phyloP scores from a whole-genome alignment of 352 stramenopile species.

The Albugo laibachii region DNA sequence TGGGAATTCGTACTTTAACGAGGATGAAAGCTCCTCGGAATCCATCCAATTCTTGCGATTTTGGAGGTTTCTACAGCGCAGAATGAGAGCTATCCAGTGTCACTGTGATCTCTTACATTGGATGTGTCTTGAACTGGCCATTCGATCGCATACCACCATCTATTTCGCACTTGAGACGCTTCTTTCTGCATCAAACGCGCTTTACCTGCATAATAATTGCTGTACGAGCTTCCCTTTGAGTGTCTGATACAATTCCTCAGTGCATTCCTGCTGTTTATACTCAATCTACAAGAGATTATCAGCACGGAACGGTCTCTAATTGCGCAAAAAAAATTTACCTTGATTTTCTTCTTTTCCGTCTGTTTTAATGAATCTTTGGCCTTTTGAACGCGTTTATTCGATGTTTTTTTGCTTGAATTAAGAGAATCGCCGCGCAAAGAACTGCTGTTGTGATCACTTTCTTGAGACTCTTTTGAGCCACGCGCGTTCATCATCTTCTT shows the following conservation, averaged over 20 bases:
- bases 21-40: conserved; percentile 62
- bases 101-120: no score
- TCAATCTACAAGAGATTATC: conserved; percentile 22
- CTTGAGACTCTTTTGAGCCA: not conserved
- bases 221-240: conserved; percentile 57
- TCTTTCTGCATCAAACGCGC: conserved; percentile 1
- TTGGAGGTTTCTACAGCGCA: conserved; percentile 26
- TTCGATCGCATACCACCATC: conserved; percentile 74
- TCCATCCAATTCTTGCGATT: conserved; percentile 63
- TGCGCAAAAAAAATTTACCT: not conserved
- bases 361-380: not conserved
- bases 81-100: no score
- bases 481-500: conserved; percentile 9
- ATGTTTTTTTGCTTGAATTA: not conserved
- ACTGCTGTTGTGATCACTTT: conserved; percentile 21
- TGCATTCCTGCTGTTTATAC: conserved; percentile 70
- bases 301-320: not conserved
- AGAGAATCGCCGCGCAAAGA: not conserved
- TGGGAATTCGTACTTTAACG: conserved; percentile 26
- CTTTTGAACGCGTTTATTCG: not conserved
- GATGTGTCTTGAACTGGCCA: conserved; percentile 17
- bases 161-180: conserved; percentile 2
- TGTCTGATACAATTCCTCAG: conserved; percentile 59
- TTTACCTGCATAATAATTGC: conserved; percentile 31
- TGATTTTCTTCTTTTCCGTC: not conserved